Conservation (phyloP, 2,329 filamentous ascomycete genomes). For the Alternaria tenuissima region DNA sequence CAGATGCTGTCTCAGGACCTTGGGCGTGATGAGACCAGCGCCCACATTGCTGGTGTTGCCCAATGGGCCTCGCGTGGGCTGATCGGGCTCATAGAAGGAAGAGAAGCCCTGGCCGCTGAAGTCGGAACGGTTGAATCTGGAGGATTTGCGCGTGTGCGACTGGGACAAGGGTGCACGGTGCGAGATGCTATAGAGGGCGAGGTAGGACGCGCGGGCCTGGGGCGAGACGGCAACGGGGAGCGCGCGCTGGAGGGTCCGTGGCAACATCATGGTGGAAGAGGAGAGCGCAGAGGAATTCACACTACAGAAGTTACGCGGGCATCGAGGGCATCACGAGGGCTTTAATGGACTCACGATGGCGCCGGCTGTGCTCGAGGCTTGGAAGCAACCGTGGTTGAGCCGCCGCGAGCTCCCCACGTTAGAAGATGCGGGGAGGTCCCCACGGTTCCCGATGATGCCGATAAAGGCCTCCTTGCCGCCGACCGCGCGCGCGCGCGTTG, state of each 20-base stretch:
- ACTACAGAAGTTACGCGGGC: not conserved
- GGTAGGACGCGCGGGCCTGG: slow-evolving; percentile 54
- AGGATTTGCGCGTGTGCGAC: slow-evolving; percentile 42
- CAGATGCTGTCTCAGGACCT: slow-evolving; percentile 82
- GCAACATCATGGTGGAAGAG: slow-evolving; percentile 32
- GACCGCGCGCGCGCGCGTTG: not conserved
- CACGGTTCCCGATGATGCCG: slow-evolving; percentile 16
- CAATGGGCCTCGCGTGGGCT: slow-evolving; percentile 70
- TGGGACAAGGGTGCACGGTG: slow-evolving; percentile 21
- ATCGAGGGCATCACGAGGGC: slow-evolving; percentile 18
- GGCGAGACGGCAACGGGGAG: slow-evolving; percentile 45
- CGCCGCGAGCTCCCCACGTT: slow-evolving; percentile 35
- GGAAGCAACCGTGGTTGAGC: slow-evolving; percentile 23
- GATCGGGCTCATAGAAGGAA: slow-evolving; percentile 68
- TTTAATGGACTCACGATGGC: slow-evolving; percentile 7
- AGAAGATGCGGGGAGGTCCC: slow-evolving; percentile 25
- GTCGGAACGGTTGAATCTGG: slow-evolving; percentile 65
- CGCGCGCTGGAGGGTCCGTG: slow-evolving; percentile 30
- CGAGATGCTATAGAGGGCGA: slow-evolving; percentile 43
- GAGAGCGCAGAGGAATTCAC: not conserved
- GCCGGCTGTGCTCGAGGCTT: slow-evolving; percentile 10
- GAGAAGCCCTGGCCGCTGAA: slow-evolving; percentile 70
- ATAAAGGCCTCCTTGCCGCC: slow-evolving; percentile 20
- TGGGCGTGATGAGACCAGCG: slow-evolving; percentile 67
- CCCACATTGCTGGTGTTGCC: slow-evolving; percentile 66